These are phyloP conservation scores for Mangifera indica DNA, from an alignment of 345 rosid genomes.

Conservation along the genomic window DNA sequence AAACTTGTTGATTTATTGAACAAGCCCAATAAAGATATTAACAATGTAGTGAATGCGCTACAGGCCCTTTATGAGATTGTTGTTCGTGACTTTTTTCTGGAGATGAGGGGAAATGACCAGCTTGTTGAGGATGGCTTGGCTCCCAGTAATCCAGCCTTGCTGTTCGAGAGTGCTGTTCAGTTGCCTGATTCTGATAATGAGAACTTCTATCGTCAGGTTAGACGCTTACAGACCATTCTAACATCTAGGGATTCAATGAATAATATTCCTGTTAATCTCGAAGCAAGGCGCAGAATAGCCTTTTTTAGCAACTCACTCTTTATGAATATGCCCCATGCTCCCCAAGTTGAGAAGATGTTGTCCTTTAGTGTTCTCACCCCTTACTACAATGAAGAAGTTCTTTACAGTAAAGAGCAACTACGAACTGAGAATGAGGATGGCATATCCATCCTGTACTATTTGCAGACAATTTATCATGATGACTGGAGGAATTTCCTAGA, in stretches of 20 bases:
- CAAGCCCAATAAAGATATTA: slow-evolving; percentile 53
- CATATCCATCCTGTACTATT: slow-evolving; percentile 77
- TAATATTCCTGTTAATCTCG: slow-evolving; percentile 73
- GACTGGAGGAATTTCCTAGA: slow-evolving; percentile 94
- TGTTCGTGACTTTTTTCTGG: slow-evolving; percentile 69
- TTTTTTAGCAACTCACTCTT: slow-evolving; percentile 95
- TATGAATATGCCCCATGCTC: slow-evolving; percentile 99
- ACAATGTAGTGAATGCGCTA: slow-evolving; percentile 69
- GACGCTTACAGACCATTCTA: slow-evolving; percentile 86
- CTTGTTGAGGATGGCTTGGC: slow-evolving; percentile 70
- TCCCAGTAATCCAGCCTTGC: slow-evolving; percentile 70
- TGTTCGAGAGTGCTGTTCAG: slow-evolving; percentile 75
- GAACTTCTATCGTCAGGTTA: slow-evolving; percentile 74
- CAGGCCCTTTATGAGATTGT: slow-evolving; percentile 93
- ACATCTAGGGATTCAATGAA: slow-evolving; percentile 93
- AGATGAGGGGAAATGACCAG: slow-evolving; percentile 60
- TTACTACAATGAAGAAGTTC: slow-evolving; percentile 85
- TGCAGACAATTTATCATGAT: slow-evolving; percentile 89
- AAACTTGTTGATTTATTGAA: slow-evolving; percentile 61
- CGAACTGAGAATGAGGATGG: slow-evolving; percentile 94
- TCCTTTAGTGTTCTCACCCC: slow-evolving; percentile 95
- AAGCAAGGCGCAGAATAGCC: slow-evolving; percentile 93
- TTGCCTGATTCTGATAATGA: slow-evolving; percentile 69
- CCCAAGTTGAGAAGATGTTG: slow-evolving; percentile 99
- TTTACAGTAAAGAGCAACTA: slow-evolving; percentile 86